These are phyloP conservation scores for Podospora comata DNA, from an alignment of 495 filamentous ascomycete species.

Conservation along the genomic window DNA sequence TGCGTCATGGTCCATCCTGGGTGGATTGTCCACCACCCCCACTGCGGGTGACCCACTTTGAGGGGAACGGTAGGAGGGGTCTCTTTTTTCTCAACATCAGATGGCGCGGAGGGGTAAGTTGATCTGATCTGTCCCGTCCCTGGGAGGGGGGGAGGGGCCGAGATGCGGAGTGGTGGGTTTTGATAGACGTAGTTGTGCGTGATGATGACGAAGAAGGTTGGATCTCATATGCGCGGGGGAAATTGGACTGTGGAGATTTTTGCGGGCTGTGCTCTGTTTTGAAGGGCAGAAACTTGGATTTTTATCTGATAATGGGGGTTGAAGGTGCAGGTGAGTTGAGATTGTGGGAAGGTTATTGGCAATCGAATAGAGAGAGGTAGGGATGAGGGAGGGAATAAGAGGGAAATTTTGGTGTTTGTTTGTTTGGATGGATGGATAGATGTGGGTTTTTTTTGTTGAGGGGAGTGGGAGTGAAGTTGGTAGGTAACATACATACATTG, in stretches of 20 bases:
- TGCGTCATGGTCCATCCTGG: neutral
- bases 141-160: too few species aligned
- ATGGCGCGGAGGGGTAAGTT: too few species aligned
- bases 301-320: neutral
- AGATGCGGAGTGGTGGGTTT: neutral
- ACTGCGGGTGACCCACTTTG: neutral
- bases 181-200: neutral
- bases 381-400: neutral
- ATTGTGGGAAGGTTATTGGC: neutral
- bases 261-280: too few species aligned
- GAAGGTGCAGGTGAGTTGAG: neutral
- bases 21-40: neutral
- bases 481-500: too few species aligned
- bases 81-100: too few species aligned
- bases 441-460: neutral
- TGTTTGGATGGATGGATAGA: neutral
- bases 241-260: neutral
- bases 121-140: too few species aligned
- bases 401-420: too few species aligned
- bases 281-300: neutral
- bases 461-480: too few species aligned
- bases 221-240: neutral
- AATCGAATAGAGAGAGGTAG: neutral
- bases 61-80: neutral
- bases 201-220: neutral